Percentiles rank a stretch among this genome's conserved stretches.
phyloP scores from a whole-genome alignment of 2,329 filamentous ascomycete species.

The Cladophialophora carrionii region DNA sequence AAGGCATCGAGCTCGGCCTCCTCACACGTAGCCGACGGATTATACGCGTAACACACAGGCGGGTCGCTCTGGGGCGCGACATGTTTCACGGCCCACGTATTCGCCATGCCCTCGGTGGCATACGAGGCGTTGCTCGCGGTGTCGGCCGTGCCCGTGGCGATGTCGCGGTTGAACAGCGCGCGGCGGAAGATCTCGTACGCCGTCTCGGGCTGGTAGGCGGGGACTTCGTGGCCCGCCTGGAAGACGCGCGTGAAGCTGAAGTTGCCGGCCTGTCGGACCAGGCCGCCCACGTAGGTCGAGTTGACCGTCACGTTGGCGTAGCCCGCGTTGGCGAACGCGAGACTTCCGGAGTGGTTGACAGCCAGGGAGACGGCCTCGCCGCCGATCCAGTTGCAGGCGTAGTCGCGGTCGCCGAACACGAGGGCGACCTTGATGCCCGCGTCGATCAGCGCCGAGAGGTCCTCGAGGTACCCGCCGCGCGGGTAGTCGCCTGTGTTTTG shows the following conservation, averaged over 20 bases:
- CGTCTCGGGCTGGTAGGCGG: conserved; percentile 45
- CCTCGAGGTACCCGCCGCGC: conserved; percentile 48
- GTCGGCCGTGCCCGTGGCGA: conserved; percentile 42
- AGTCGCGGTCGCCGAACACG: conserved; percentile 56
- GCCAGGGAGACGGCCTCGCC: conserved; percentile 34
- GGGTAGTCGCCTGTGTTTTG: conserved; percentile 40
- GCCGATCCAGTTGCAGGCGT: conserved; percentile 6
- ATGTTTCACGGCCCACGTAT: conserved; percentile 37
- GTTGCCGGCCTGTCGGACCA: conserved; percentile 48
- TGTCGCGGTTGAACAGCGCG: conserved; percentile 41
- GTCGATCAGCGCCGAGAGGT: conserved; percentile 59
- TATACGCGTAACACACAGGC: conserved; percentile 53
- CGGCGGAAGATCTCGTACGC: conserved; percentile 47
- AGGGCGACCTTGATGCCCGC: conserved; percentile 42
- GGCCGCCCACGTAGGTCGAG: conserved; percentile 45
- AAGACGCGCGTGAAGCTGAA: conserved; percentile 49
- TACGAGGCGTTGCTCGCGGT: conserved; percentile 17
- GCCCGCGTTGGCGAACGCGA: conserved; percentile 50
- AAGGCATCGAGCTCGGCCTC: conserved; percentile 51
- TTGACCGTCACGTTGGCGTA: conserved; percentile 47
- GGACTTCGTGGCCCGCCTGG: conserved; percentile 41
- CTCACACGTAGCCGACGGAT: conserved; percentile 48
- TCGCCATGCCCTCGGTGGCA: conserved; percentile 13
- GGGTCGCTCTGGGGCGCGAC: conserved; percentile 46
- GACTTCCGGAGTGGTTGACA: conserved; percentile 48